A percentile compares a stretch with the other conserved stretches of the same genome.
These are phyloP conservation scores for Sporothrix inflata DNA, from an alignment of 2,329 filamentous ascomycete genomes.

Conservation along the genomic window DNA sequence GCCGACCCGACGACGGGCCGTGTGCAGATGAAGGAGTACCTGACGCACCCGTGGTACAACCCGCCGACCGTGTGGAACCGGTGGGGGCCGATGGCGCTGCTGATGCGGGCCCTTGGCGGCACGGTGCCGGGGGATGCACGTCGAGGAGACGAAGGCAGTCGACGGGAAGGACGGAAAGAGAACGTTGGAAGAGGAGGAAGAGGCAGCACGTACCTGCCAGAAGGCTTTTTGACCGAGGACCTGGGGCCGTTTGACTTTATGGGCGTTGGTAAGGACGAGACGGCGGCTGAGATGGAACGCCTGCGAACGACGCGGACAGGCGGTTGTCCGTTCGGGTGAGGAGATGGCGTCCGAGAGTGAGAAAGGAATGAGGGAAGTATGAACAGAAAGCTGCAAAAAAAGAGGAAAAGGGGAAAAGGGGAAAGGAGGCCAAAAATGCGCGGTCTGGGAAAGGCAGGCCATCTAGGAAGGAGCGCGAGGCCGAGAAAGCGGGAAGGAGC, in stretches of 20 bases:
- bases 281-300: conserved; percentile 45
- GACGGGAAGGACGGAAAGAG: background rate
- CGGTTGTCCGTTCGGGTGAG: conserved; percentile 51
- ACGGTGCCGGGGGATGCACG: conserved; percentile 44
- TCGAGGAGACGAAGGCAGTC: conserved; percentile 32
- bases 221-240: conserved; percentile 61
- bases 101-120: conserved; percentile 49
- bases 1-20: conserved; percentile 58
- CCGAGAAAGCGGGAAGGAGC: too few relatives aligned
- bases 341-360: background rate
- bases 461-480: too few relatives aligned
- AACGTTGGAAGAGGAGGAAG: conserved; percentile 39
- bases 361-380: background rate
- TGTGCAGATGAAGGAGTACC: conserved; percentile 55
- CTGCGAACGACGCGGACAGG: conserved; percentile 44
- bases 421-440: background rate
- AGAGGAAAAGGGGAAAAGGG: too few relatives aligned
- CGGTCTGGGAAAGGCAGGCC: too few relatives aligned
- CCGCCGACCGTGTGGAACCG: conserved; percentile 62
- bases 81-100: conserved; percentile 62
- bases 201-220: conserved; percentile 48
- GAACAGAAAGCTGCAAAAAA: background rate
- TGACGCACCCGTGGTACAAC: conserved; percentile 68
- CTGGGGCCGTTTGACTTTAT: conserved; percentile 63
- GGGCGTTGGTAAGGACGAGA: conserved; percentile 56